Evolutionary conservation across 768 basidiomycete genomes (phyloP).

Genomic region (Amanita phalloides): DNA sequence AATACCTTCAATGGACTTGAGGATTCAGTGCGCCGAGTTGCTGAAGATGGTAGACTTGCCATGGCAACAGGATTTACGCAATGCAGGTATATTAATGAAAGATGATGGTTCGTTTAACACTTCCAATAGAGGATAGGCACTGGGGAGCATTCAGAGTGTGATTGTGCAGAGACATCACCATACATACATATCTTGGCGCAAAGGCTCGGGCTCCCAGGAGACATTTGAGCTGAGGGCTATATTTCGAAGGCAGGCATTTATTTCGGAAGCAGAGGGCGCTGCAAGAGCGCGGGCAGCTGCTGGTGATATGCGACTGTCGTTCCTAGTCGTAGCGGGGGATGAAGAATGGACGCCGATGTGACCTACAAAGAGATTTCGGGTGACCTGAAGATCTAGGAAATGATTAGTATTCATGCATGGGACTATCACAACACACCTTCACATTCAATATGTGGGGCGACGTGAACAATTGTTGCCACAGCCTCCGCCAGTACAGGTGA

Average conservation of each 20-base stretch:
- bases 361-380: constrained; percentile 44
- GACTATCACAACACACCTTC: constrained; percentile 33
- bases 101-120: constrained; percentile 37
- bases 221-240: constrained; percentile 45
- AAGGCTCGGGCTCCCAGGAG: constrained; percentile 51
- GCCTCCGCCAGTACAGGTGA: constrained; percentile 55
- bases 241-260: constrained; percentile 44
- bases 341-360: constrained; percentile 49
- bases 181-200: constrained; percentile 52
- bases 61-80: constrained; percentile 47
- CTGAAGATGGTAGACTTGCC: constrained; percentile 29
- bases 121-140: constrained; percentile 48
- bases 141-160: constrained; percentile 15
- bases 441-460: constrained; percentile 42
- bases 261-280: constrained; percentile 41
- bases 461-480: constrained; percentile 55
- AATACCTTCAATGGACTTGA: constrained; percentile 36
- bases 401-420: constrained; percentile 5
- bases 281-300: constrained; percentile 44
- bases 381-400: constrained; percentile 41
- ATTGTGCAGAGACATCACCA: not conserved
- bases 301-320: constrained; percentile 42
- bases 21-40: not conserved
- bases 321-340: constrained; percentile 38
- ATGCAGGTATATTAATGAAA: constrained; percentile 41